A percentile compares a stretch with the other conserved stretches of the same genome.
These are phyloP conservation scores for sunflower (Helianthus annuus) DNA, from an alignment of 129 eudicot species.

Conservation along the genomic window DNA sequence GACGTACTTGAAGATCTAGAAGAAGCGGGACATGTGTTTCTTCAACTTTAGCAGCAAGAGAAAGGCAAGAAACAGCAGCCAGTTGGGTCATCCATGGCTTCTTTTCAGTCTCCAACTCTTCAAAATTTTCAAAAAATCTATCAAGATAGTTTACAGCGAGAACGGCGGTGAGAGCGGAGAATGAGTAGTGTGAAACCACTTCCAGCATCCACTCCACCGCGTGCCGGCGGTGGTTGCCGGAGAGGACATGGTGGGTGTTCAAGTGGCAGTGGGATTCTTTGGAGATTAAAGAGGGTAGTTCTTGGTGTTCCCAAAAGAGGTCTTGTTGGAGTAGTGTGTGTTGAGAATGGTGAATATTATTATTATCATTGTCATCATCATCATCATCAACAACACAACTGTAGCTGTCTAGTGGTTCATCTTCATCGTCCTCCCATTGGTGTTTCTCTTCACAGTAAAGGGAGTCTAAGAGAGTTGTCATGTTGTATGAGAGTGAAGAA, in stretches of 20 bases:
- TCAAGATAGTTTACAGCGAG: conserved; percentile 77
- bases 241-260: neutral
- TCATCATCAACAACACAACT: neutral
- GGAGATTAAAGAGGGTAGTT: conserved; percentile 40
- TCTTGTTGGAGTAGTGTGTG: conserved; percentile 37
- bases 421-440: conserved; percentile 35
- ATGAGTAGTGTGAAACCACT: conserved; percentile 61
- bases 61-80: conserved; percentile 72
- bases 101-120: conserved; percentile 24
- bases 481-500: conserved; percentile 37
- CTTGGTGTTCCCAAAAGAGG: conserved; percentile 57
- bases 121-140: conserved; percentile 51
- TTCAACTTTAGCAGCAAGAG: conserved; percentile 91
- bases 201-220: conserved; percentile 74
- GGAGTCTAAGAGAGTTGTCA: conserved; percentile 53
- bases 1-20: conserved; percentile 75
- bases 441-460: conserved; percentile 66
- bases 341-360: conserved; percentile 12
- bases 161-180: conserved; percentile 65
- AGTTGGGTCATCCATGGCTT: conserved; percentile 85
- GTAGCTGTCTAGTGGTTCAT: conserved; percentile 7
- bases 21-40: conserved; percentile 84
- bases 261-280: conserved; percentile 48
- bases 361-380: neutral
- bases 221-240: conserved; percentile 41